Conservation (phyloP, 768 basidiomycete genomes). For the Boletellus sp. region DNA sequence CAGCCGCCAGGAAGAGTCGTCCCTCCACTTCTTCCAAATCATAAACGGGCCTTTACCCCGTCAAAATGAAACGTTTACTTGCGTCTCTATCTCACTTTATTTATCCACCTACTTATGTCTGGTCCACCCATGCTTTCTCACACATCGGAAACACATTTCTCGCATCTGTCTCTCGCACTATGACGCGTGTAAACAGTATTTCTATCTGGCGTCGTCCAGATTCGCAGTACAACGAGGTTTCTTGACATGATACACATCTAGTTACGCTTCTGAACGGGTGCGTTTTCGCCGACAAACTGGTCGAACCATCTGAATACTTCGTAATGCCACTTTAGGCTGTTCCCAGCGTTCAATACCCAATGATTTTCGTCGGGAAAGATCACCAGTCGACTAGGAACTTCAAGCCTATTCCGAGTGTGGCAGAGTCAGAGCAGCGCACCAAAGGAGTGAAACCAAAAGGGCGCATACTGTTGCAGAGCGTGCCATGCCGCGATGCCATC, state of each 20-base stretch:
- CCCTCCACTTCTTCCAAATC: constrained; percentile 1
- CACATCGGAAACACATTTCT: constrained; percentile 9
- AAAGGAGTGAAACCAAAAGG: background rate
- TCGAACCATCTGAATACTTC: constrained; percentile 93
- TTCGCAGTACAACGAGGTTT: background rate
- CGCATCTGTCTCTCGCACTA: background rate
- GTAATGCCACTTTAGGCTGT: constrained; percentile 91
- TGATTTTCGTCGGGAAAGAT: constrained; percentile 92
- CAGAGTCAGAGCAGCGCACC: background rate
- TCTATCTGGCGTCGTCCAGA: background rate
- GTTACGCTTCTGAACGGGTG: constrained; percentile 7
- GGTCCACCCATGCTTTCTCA: constrained; percentile 1
- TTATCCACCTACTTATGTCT: constrained; percentile 13
- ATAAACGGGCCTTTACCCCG: constrained; percentile 3
- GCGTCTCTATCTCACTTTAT: background rate
- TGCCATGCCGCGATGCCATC: constrained; percentile 85
- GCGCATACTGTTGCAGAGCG: constrained; percentile 73
- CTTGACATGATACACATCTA: constrained; percentile 2
- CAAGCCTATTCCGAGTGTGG: constrained; percentile 42
- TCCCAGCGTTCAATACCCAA: constrained; percentile 81
- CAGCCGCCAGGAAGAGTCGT: constrained; percentile 11
- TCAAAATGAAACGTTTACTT: background rate
- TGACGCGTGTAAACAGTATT: constrained; percentile 2
- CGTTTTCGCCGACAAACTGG: constrained; percentile 48
- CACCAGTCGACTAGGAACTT: constrained; percentile 70